Evolutionary conservation across 192 early-diverging fungal species (phyloP).

Genomic region (Ambispora gerdemannii): DNA sequence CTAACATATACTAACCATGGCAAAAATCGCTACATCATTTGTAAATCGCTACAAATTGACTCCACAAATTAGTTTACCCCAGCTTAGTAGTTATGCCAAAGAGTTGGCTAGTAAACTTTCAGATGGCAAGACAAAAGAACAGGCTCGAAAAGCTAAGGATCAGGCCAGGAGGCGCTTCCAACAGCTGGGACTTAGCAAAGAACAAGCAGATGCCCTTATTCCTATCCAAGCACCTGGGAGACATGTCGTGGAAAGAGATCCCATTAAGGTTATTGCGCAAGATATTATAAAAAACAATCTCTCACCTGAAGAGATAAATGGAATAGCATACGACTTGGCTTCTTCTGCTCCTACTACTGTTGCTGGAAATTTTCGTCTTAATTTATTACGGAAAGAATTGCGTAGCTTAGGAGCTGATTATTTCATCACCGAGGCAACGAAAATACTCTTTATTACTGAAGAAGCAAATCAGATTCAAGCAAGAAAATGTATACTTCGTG

Average conservation of each 20-base stretch:
- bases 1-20: background rate
- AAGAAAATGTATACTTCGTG: slow-evolving; percentile 1
- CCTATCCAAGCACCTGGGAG: background rate
- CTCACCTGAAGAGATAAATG: slow-evolving; percentile 3
- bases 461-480: slow-evolving; percentile 20
- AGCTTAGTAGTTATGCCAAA: background rate
- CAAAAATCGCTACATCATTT: slow-evolving; percentile 12
- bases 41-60: background rate
- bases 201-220: background rate
- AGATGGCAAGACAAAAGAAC: slow-evolving; percentile 17
- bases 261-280: slow-evolving; percentile 10
- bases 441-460: slow-evolving; percentile 22
- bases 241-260: slow-evolving; percentile 4
- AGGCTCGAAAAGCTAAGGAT: slow-evolving; percentile 11
- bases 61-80: background rate
- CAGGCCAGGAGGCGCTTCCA: slow-evolving; percentile 17
- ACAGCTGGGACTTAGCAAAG: background rate
- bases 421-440: slow-evolving; percentile 17
- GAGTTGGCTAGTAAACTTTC: slow-evolving; percentile 11
- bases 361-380: slow-evolving; percentile 13
- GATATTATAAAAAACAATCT: slow-evolving; percentile 3
- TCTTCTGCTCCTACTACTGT: slow-evolving; percentile 17
- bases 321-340: slow-evolving; percentile 7
- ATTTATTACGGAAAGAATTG: slow-evolving; percentile 21
- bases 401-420: slow-evolving; percentile 22